A percentile compares a stretch with the other conserved stretches of the same genome.
These are phyloP conservation scores for Ophiostoma piceae DNA, from an alignment of 2,329 filamentous ascomycete species.

Conservation along the genomic window DNA sequence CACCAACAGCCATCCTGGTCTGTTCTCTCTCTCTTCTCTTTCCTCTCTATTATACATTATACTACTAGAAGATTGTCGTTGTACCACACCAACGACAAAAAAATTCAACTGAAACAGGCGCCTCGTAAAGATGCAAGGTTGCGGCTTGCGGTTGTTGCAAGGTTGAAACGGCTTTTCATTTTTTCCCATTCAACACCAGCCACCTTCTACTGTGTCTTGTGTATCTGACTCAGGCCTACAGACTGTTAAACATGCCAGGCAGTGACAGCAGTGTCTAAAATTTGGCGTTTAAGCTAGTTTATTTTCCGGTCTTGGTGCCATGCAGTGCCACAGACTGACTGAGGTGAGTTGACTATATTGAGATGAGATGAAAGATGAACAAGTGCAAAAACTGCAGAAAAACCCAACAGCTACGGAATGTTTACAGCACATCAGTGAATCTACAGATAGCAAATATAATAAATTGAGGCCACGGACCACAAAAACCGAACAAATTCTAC, in stretches of 20 bases:
- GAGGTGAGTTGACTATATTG: neutral
- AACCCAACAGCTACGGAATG: neutral
- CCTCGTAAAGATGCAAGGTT: conserved; percentile 3
- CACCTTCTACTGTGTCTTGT: neutral
- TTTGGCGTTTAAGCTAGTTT: conserved; percentile 16
- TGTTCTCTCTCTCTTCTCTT: too few species aligned
- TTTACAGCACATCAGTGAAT: neutral
- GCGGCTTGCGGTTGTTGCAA: neutral
- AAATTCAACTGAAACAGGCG: conserved; percentile 20
- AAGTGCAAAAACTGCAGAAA: neutral
- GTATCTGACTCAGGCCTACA: conserved; percentile 17
- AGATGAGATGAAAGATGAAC: neutral
- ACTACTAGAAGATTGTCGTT: neutral
- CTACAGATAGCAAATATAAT: neutral
- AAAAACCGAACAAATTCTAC: conserved; percentile 18
- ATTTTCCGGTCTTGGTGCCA: conserved; percentile 20
- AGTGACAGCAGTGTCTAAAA: conserved; percentile 4
- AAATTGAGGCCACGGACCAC: conserved; percentile 15
- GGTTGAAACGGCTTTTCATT: neutral
- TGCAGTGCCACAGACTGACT: conserved; percentile 20
- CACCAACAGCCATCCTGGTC: neutral
- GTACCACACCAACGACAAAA: conserved; percentile 18
- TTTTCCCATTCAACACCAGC: too few species aligned
- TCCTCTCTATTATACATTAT: too few species aligned
- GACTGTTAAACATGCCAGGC: neutral